A percentile compares a stretch with the other conserved stretches of the same genome.
These are phyloP conservation scores for Ceratocystis colombiana DNA, from an alignment of 2,329 filamentous ascomycete species.

Conservation along the genomic window DNA sequence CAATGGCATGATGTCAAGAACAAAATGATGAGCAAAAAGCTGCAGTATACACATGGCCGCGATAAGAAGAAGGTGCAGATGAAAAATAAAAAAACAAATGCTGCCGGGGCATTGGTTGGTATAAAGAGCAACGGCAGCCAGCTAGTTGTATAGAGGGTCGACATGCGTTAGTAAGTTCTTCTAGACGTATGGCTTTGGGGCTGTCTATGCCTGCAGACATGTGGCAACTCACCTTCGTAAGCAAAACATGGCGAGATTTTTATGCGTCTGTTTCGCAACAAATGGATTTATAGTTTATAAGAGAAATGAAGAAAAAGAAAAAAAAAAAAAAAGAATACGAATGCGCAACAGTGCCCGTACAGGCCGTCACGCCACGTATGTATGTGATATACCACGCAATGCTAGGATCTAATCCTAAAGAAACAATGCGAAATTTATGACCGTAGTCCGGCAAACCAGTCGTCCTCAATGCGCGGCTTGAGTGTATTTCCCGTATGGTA, in stretches of 20 bases:
- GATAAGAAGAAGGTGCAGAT: slow-evolving; percentile 92
- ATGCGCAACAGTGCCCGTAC: too few relatives aligned
- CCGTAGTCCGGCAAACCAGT: too few relatives aligned
- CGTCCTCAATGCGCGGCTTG: too few relatives aligned
- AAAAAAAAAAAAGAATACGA: neutral
- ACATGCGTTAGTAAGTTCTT: slow-evolving; percentile 8
- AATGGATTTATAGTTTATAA: neutral
- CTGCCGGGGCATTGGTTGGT: slow-evolving; percentile 71
- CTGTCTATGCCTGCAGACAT: neutral
- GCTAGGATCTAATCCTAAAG: too few relatives aligned
- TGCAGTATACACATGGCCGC: slow-evolving; percentile 95
- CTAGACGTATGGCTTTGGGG: slow-evolving; percentile 4
- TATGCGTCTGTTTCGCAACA: neutral
- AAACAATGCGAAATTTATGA: too few relatives aligned
- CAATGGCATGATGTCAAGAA: slow-evolving; percentile 86
- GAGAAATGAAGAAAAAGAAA: neutral
- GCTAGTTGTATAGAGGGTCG: slow-evolving; percentile 36
- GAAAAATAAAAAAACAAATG: slow-evolving; percentile 82
- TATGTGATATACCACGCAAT: too few relatives aligned
- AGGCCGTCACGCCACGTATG: too few relatives aligned
- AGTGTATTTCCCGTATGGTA: too few relatives aligned
- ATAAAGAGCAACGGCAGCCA: slow-evolving; percentile 85
- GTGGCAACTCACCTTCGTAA: slow-evolving; percentile 43
- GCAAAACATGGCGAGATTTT: slow-evolving; percentile 45
- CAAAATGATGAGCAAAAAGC: slow-evolving; percentile 85